Conservation (phyloP, 1,139 yeast genomes). For the Magnusiomyces magnusii region DNA sequence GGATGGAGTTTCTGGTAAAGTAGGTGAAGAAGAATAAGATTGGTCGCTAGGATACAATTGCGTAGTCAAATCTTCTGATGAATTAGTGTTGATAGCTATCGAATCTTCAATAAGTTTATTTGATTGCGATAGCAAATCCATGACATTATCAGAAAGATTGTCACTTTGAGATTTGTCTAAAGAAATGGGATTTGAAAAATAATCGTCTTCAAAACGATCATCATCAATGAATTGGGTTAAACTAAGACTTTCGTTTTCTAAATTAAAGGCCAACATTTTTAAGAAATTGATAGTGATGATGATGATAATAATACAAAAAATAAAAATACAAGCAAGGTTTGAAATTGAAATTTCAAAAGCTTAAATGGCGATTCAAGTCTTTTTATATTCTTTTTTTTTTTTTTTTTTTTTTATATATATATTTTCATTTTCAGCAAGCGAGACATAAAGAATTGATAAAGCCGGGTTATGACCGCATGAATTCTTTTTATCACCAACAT, state of each 20-base stretch:
- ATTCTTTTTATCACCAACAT: not conserved
- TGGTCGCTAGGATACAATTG: not conserved
- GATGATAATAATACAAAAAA: not conserved
- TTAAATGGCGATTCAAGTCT: no score
- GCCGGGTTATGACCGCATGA: not conserved
- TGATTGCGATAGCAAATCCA: not conserved
- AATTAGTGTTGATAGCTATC: not conserved
- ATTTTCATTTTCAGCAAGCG: no score
- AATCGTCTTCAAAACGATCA: not conserved
- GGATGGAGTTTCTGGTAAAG: not conserved
- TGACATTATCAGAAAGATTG: not conserved
- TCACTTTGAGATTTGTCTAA: not conserved
- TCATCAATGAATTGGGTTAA: not conserved
- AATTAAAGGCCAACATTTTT: not conserved
- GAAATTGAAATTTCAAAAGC: no score
- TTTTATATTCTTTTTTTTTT: no score
- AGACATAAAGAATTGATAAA: no score
- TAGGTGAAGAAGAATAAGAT: conserved; percentile 1
- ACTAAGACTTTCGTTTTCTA: not conserved
- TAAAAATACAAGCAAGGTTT: not conserved
- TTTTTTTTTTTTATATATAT: no score
- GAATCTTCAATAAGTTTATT: not conserved
- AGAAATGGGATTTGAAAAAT: not conserved
- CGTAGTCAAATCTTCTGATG: not conserved
- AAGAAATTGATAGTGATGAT: not conserved